phyloP scores from a whole-genome alignment of 75 land plant species.

The Isoetes taiwanensis region DNA sequence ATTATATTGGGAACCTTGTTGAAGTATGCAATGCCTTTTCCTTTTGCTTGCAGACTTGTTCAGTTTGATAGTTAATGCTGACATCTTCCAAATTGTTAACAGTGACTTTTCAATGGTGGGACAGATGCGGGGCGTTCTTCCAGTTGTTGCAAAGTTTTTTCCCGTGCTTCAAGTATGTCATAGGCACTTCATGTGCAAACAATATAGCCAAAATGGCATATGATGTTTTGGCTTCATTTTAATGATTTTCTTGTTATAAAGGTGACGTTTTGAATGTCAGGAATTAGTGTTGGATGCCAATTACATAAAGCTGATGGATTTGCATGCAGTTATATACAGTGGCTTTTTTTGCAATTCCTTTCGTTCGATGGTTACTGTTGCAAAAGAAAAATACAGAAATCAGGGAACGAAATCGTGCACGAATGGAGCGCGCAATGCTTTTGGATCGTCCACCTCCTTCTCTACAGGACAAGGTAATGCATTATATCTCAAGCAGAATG shows the following conservation, averaged over 20 bases:
- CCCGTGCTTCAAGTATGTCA: slow-evolving; percentile 31
- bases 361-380: slow-evolving; percentile 60
- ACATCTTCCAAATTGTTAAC: slow-evolving; percentile 41
- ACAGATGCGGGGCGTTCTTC: slow-evolving; percentile 31
- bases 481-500: neutral
- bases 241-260: too few relatives aligned
- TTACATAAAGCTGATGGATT: neutral
- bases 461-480: slow-evolving; percentile 45
- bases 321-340: slow-evolving; percentile 69
- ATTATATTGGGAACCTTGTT: slow-evolving; percentile 64
- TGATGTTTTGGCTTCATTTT: too few relatives aligned
- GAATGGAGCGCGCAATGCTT: slow-evolving; percentile 34
- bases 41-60: neutral
- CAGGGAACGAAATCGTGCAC: slow-evolving; percentile 50
- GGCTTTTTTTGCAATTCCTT: slow-evolving; percentile 84
- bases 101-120: slow-evolving; percentile 46
- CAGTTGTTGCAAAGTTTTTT: slow-evolving; percentile 25
- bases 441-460: slow-evolving; percentile 51
- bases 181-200: neutral
- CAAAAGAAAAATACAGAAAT: slow-evolving; percentile 53
- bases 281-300: neutral
- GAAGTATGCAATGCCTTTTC: slow-evolving; percentile 25
- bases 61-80: neutral
- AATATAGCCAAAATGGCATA: neutral
- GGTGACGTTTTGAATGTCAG: too few relatives aligned